Percentiles rank a stretch among this genome's conserved stretches.
Evolutionary conservation across 225 moss, liverwort and hornwort species (phyloP).

Genomic region (Sphagnum tenellum): DNA sequence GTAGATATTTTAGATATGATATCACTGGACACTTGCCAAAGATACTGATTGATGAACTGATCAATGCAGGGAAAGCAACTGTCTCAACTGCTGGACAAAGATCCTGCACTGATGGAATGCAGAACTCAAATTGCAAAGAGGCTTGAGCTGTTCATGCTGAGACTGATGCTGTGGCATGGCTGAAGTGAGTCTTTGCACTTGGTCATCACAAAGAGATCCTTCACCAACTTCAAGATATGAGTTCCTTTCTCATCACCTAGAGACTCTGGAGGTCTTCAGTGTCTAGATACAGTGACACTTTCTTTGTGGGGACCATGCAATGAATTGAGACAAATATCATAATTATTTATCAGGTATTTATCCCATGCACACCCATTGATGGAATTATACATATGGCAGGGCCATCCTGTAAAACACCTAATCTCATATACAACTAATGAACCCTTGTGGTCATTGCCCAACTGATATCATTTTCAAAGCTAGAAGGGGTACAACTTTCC

Average conservation of each 20-base stretch:
- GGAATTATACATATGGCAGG: too few species aligned
- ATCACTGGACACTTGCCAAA: neutral
- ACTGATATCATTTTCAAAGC: too few species aligned
- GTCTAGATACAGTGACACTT: neutral
- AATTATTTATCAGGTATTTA: neutral
- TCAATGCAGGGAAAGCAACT: conserved; percentile 39
- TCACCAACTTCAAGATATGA: neutral
- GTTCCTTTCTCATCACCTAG: too few species aligned
- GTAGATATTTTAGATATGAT: neutral
- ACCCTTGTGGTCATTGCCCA: too few species aligned
- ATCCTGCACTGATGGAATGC: conserved; percentile 60
- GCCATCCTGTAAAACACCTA: too few species aligned
- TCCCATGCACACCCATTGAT: too few species aligned
- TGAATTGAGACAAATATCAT: neutral
- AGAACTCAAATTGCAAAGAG: conserved; percentile 39
- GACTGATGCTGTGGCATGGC: conserved; percentile 52
- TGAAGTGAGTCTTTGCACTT: conserved; percentile 22
- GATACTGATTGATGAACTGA: neutral
- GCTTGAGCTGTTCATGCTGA: conserved; percentile 55
- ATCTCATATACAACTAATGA: too few species aligned
- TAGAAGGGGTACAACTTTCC: too few species aligned
- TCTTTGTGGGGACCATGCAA: neutral
- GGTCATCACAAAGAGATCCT: neutral
- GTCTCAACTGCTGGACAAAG: conserved; percentile 45
- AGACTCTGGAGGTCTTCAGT: neutral